phyloP scores from a whole-genome alignment of 2,329 filamentous ascomycete genomes.

The Alternaria brassicae region DNA sequence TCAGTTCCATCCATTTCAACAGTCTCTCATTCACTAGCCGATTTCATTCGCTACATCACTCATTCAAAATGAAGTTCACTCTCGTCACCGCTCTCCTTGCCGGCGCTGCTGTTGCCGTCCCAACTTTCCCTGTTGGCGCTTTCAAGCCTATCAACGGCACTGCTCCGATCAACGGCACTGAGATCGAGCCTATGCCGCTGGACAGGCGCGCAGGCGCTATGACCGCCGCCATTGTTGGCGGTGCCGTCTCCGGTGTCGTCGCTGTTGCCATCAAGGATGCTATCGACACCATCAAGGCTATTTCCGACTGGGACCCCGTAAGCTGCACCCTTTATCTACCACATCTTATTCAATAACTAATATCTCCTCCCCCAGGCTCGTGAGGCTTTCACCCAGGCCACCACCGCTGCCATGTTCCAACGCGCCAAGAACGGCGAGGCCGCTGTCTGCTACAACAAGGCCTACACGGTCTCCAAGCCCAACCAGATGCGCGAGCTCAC shows the following conservation, averaged over 20 bases:
- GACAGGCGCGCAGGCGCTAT: background rate
- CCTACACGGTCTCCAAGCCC: background rate
- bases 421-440: background rate
- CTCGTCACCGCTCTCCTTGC: background rate
- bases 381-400: background rate
- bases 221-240: background rate
- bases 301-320: background rate
- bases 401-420: background rate
- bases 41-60: background rate
- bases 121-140: too few species aligned
- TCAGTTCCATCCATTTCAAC: background rate
- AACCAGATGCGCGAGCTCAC: conserved; percentile 1
- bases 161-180: background rate
- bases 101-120: background rate
- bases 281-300: background rate
- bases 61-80: conserved; percentile 1
- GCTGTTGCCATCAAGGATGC: background rate
- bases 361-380: background rate
- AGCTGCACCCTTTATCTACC: background rate
- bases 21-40: background rate
- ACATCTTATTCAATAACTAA: background rate
- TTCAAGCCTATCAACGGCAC: too few species aligned
- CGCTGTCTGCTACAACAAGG: conserved; percentile 3
- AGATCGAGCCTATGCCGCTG: background rate
- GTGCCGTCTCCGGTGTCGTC: background rate